A percentile compares a stretch with the other conserved stretches of the same genome.
Conservation (phyloP, 2,329 filamentous ascomycete species). For the Ciborinia camelliae region DNA sequence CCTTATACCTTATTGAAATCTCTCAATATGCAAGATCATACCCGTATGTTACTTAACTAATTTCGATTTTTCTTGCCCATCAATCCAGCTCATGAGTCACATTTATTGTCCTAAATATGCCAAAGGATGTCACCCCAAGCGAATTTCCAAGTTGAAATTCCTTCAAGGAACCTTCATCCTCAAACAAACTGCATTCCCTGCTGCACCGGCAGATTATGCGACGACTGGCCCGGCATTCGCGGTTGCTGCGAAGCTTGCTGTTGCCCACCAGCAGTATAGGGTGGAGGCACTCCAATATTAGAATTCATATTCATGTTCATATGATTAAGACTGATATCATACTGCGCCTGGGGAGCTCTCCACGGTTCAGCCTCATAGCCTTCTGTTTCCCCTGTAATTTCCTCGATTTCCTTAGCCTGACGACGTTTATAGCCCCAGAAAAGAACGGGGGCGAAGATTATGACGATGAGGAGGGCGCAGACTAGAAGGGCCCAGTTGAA, state of each 20-base stretch:
- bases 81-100: not conserved
- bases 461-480: slow-evolving; percentile 44
- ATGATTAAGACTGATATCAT: slow-evolving; percentile 13
- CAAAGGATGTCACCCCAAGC: not conserved
- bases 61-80: not conserved
- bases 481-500: slow-evolving; percentile 49
- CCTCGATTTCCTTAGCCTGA: slow-evolving; percentile 1
- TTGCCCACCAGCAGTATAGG: not conserved
- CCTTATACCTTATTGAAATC: not conserved
- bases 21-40: not conserved
- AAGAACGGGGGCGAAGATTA: slow-evolving; percentile 37
- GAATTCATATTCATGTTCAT: slow-evolving; percentile 3
- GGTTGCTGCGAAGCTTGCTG: not conserved
- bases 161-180: not conserved
- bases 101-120: not conserved
- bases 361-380: slow-evolving; percentile 17
- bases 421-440: slow-evolving; percentile 23
- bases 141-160: too few species aligned
- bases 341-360: slow-evolving; percentile 10
- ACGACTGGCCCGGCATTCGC: not conserved
- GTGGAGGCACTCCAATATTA: not conserved
- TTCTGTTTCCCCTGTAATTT: not conserved
- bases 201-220: slow-evolving; percentile 7
- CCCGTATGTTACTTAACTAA: not conserved
- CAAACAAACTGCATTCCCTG: slow-evolving; percentile 14